Conservation (phyloP, 345 rosid genomes). For the Arabis alpina region DNA sequence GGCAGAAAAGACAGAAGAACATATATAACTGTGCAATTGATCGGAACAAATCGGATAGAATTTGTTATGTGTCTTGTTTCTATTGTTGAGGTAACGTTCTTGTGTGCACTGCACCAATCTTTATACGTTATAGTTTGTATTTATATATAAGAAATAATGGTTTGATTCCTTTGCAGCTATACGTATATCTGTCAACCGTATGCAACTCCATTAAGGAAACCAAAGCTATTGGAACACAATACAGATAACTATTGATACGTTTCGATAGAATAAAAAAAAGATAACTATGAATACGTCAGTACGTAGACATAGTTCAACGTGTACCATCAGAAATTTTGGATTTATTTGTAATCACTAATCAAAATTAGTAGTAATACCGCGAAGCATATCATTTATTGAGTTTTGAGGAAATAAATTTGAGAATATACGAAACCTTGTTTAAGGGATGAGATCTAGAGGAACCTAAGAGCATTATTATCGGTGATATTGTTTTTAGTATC, state of each 20-base stretch:
- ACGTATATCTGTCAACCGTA: not conserved
- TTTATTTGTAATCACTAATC: not conserved
- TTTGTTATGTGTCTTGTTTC: slow-evolving; percentile 45
- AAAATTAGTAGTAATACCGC: not conserved
- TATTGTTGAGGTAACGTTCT: slow-evolving; percentile 38
- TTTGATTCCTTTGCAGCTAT: slow-evolving; percentile 8
- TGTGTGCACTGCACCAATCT: slow-evolving; percentile 32
- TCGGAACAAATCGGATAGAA: slow-evolving; percentile 47
- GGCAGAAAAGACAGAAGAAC: slow-evolving; percentile 41
- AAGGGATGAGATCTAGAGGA: not conserved
- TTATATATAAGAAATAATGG: not conserved
- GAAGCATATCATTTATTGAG: not conserved
- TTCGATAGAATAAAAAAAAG: too few species aligned
- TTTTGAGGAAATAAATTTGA: not conserved
- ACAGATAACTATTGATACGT: too few species aligned
- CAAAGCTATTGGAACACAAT: slow-evolving; percentile 19
- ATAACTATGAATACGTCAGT: too few species aligned
- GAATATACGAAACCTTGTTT: not conserved
- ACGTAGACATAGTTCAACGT: not conserved
- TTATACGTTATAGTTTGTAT: slow-evolving; percentile 24
- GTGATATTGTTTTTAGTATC: too few species aligned
- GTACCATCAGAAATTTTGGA: not conserved
- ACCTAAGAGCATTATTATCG: too few species aligned
- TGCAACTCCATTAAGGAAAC: slow-evolving; percentile 35
- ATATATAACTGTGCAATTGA: slow-evolving; percentile 43